A percentile compares a stretch with the other conserved stretches of the same genome.
phyloP scores from a whole-genome alignment of 345 rosid genomes.

The Citrus inodora region DNA sequence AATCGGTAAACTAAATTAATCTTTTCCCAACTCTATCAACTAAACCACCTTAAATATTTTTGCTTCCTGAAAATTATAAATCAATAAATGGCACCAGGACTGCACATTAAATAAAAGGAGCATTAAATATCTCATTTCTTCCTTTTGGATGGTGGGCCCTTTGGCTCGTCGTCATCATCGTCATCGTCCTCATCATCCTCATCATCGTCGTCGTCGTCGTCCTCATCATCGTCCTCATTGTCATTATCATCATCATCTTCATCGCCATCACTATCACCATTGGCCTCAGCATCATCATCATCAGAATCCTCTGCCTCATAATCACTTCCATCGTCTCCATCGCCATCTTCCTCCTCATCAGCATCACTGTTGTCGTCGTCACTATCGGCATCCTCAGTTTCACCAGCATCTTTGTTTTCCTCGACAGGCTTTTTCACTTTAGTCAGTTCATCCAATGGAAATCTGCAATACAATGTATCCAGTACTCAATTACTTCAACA shows the following conservation, averaged over 20 bases:
- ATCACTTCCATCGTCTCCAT: conserved; percentile 6
- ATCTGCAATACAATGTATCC: conserved; percentile 2
- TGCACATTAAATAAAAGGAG: not conserved
- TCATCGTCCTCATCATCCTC: not conserved
- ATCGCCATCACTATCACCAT: not conserved
- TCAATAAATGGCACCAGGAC: not conserved
- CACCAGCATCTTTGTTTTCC: conserved; percentile 3
- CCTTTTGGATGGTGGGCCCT: conserved; percentile 2
- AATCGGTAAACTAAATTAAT: not conserved
- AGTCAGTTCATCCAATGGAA: not conserved
- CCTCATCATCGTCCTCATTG: not conserved
- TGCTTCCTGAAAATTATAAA: not conserved
- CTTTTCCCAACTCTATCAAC: not conserved
- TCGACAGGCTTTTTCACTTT: not conserved
- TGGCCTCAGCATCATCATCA: conserved; percentile 11
- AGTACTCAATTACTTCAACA: not conserved
- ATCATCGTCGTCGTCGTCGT: not conserved
- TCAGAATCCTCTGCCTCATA: not conserved
- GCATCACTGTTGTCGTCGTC: not conserved
- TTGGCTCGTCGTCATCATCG: not conserved
- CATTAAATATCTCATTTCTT: conserved; percentile 2
- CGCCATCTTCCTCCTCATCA: not conserved
- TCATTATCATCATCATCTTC: not conserved
- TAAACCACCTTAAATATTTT: not conserved
- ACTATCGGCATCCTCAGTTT: not conserved